phyloP scores from a whole-genome alignment of 2,329 filamentous ascomycete genomes.

The Ophiostoma triangulosporum region DNA sequence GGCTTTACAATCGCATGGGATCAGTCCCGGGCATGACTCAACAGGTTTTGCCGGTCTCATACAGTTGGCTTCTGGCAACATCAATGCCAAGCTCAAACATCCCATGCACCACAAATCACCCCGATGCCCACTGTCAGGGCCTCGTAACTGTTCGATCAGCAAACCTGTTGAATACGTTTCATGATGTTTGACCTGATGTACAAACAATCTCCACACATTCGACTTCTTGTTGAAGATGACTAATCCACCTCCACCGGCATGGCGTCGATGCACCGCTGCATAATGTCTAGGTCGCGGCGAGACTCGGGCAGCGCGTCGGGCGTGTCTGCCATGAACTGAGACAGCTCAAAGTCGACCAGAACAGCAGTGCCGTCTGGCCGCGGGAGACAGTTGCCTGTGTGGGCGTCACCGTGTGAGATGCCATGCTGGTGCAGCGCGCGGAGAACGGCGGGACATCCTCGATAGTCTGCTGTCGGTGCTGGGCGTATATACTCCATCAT shows the following conservation, averaged over 20 bases:
- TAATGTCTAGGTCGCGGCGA: conserved; percentile 10
- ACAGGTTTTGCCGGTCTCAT: too few species aligned
- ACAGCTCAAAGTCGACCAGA: conserved; percentile 14
- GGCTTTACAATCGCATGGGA: too few species aligned
- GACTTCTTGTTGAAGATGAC: too few species aligned
- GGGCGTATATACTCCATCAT: neutral
- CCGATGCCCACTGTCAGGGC: too few species aligned
- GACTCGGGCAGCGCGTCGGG: neutral
- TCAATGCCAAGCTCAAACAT: neutral
- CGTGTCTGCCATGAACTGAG: neutral
- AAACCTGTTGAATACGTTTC: too few species aligned
- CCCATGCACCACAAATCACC: neutral
- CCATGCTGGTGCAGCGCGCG: conserved; percentile 8
- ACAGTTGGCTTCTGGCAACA: too few species aligned
- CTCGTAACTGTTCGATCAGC: too few species aligned
- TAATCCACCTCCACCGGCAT: too few species aligned
- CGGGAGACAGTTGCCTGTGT: conserved; percentile 13
- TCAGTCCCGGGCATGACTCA: too few species aligned
- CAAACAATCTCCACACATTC: too few species aligned
- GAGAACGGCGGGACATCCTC: conserved; percentile 7
- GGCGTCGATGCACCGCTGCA: conserved; percentile 5
- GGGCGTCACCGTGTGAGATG: conserved; percentile 13
- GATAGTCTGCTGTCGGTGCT: neutral
- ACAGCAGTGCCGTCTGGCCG: conserved; percentile 8
- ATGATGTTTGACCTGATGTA: too few species aligned